Percentiles rank a stretch among this genome's conserved stretches.
phyloP scores from a whole-genome alignment of 805 yeast species.

The Teunomyces cretensis region DNA sequence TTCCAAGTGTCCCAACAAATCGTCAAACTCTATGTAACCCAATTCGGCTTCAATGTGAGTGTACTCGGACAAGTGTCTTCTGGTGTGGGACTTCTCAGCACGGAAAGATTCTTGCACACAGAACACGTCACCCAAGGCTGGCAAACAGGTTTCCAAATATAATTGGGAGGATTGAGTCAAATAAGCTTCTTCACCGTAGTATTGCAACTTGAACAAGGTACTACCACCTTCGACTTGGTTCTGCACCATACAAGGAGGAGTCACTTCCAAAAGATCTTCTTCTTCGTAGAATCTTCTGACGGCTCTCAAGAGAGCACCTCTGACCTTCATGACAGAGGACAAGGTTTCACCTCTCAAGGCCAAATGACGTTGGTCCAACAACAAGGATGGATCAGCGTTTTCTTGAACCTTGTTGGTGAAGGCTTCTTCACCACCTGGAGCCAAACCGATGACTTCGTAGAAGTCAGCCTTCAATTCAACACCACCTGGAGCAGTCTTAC shows the following conservation, averaged over 20 bases:
- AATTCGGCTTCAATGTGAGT: slow-evolving; percentile 97
- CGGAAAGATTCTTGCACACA: slow-evolving; percentile 98
- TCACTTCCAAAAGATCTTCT: slow-evolving; percentile 81
- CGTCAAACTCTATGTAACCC: slow-evolving; percentile 84
- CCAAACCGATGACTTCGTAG: slow-evolving; percentile 85
- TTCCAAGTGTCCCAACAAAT: slow-evolving; percentile 83
- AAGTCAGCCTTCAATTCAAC: slow-evolving; percentile 90
- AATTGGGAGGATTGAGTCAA: slow-evolving; percentile 96
- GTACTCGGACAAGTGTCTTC: slow-evolving; percentile 96
- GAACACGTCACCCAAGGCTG: slow-evolving; percentile 95
- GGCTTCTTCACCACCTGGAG: slow-evolving; percentile 95
- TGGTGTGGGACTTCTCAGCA: slow-evolving; percentile 97
- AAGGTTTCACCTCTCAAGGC: slow-evolving; percentile 95
- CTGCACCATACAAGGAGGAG: slow-evolving; percentile 99
- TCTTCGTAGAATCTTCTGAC: slow-evolving; percentile 77
- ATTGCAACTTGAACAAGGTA: slow-evolving; percentile 86
- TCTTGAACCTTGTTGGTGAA: slow-evolving; percentile 94
- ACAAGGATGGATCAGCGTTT: slow-evolving; percentile 86
- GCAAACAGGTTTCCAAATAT: slow-evolving; percentile 93
- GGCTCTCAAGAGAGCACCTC: slow-evolving; percentile 74
- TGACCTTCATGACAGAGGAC: slow-evolving; percentile 89
- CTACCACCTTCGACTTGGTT: slow-evolving; percentile 99
- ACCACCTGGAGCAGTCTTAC: slow-evolving; percentile 96
- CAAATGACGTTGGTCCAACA: slow-evolving; percentile 93
- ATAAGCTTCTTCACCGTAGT: slow-evolving; percentile 96